Evolutionary conservation across 352 stramenopile species (phyloP).

Genomic region (Poterioochromonas sp.): DNA sequence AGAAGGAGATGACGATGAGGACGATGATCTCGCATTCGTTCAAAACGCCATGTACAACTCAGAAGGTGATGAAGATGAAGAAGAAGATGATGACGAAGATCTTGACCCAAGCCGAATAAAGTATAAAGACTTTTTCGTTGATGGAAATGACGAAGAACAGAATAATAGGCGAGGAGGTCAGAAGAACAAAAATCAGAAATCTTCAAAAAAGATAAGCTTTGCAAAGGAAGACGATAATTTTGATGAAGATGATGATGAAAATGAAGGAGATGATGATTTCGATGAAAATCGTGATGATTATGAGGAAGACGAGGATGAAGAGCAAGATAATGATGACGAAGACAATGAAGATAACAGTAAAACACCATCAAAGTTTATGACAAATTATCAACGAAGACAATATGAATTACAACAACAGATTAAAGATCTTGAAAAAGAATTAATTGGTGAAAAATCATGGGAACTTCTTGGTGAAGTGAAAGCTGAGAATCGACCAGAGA

Average conservation of each 20-base stretch:
- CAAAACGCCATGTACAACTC: background rate
- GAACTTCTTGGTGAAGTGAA: slow-evolving; percentile 70
- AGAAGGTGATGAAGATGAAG: slow-evolving; percentile 13
- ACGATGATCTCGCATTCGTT: slow-evolving; percentile 3
- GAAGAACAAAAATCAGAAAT: slow-evolving; percentile 13
- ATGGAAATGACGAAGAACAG: slow-evolving; percentile 32
- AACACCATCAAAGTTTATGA: background rate
- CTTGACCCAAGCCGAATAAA: slow-evolving; percentile 34
- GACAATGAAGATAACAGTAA: slow-evolving; percentile 19
- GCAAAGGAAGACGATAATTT: slow-evolving; percentile 36
- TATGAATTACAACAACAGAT: slow-evolving; percentile 63
- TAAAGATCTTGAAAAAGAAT: slow-evolving; percentile 66
- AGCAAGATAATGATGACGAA: background rate
- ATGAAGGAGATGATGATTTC: slow-evolving; percentile 40
- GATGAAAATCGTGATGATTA: slow-evolving; percentile 52
- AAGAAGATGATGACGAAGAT: slow-evolving; percentile 36
- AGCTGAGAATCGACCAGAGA: slow-evolving; percentile 63
- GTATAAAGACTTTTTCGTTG: background rate
- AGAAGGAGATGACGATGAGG: slow-evolving; percentile 18
- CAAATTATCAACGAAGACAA: slow-evolving; percentile 12
- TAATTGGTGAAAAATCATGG: slow-evolving; percentile 69
- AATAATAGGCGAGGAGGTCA: slow-evolving; percentile 13
- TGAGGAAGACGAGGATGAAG: background rate
- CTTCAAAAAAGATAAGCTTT: slow-evolving; percentile 17
- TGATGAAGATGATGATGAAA: slow-evolving; percentile 36